Conservation (phyloP, 2,329 filamentous ascomycete genomes). For the Colletotrichum paranaense region DNA sequence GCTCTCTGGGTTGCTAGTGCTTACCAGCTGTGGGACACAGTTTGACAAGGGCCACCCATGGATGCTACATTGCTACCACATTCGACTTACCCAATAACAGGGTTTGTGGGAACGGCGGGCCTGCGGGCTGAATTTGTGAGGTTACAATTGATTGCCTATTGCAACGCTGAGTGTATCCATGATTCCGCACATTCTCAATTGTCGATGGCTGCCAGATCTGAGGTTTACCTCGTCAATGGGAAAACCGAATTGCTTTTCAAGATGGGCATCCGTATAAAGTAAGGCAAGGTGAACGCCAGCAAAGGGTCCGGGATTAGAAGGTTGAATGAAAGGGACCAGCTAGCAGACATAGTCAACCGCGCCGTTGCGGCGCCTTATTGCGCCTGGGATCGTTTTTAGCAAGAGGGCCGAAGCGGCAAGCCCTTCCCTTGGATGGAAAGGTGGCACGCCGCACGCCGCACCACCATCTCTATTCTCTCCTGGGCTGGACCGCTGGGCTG, state of each 20-base stretch:
- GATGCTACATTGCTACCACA: neutral
- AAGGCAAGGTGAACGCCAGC: neutral
- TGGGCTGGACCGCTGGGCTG: neutral
- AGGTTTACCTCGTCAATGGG: neutral
- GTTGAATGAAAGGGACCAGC: neutral
- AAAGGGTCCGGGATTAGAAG: neutral
- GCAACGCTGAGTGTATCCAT: neutral
- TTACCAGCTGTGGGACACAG: constrained; percentile 1
- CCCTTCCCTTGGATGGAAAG: constrained; percentile 6
- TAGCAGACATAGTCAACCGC: neutral
- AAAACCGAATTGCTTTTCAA: neutral
- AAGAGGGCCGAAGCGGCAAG: neutral
- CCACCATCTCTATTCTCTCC: neutral
- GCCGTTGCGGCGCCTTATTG: constrained; percentile 8
- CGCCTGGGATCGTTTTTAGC: neutral
- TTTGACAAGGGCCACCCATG: constrained; percentile 1
- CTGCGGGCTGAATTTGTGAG: neutral
- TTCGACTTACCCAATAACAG: no score
- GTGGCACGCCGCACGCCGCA: neutral
- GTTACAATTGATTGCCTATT: constrained; percentile 6
- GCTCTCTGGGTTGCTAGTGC: constrained; percentile 11
- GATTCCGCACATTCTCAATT: neutral
- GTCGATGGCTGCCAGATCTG: no score
- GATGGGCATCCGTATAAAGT: neutral
- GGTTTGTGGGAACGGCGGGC: neutral